Conservation (phyloP, 176 grass and related monocot species). For the Cenchrus fungigraminus region DNA sequence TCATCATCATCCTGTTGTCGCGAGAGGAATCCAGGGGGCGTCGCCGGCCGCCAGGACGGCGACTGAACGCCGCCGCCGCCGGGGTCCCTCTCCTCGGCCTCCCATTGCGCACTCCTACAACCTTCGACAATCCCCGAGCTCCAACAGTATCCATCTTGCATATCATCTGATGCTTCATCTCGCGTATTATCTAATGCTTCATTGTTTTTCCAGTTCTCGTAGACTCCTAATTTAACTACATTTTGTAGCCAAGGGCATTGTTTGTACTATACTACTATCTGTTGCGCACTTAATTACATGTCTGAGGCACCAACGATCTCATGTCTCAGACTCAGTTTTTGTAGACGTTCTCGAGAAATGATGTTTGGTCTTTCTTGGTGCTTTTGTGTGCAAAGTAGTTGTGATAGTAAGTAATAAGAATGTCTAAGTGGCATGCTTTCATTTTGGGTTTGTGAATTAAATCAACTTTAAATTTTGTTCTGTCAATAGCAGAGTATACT, state of each 20-base stretch:
- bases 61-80: too few species aligned
- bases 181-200: neutral
- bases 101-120: too few species aligned
- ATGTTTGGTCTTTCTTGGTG: neutral
- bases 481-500: neutral
- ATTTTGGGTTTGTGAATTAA: neutral
- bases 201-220: neutral
- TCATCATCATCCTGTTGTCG: too few species aligned
- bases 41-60: too few species aligned
- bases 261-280: neutral
- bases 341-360: neutral
- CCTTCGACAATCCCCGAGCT: too few species aligned
- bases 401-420: constrained; percentile 4
- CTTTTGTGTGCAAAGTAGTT: neutral
- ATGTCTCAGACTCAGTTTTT: neutral
- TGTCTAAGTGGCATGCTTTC: neutral
- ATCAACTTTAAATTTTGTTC: neutral
- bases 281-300: neutral
- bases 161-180: neutral
- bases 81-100: too few species aligned
- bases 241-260: neutral
- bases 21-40: too few species aligned
- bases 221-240: neutral
- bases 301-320: neutral
- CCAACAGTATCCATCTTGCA: too few species aligned